Base-by-base conservation (phyloP, 1,284 basidiomycete species). In the Malassezia equina region DNA sequence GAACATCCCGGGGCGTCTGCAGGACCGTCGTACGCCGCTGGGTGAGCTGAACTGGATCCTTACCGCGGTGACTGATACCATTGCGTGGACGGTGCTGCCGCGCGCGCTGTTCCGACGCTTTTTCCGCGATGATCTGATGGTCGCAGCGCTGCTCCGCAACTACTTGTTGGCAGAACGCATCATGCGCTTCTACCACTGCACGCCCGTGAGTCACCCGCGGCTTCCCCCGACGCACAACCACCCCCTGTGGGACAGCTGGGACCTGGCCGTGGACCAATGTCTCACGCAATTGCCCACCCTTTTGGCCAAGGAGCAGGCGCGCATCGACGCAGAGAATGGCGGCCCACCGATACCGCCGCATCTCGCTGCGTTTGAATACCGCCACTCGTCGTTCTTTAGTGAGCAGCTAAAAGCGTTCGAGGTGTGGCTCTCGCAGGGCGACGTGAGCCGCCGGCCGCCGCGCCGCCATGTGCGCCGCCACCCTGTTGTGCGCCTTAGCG, bases 21-120 rank as follows among this genome's bases (percentile, higher is more conserved):
- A 95, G 76, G 93, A 98, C 71, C 82, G 93, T 29, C 82, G 90
- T 23, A 96, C 94, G 3, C 93, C 93, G 0, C 80, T 98, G 1
- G 93, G 93, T 49, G 93, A 98, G 76, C 82, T 98, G 25, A 95
- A 95, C 76, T 98, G 94, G 93, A 96, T 98, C 65, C 96, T 98
- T 77, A 96, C 90, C 2, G 90, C 93, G 36, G 90, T 98, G 61
- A 98, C 93, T 15, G 93, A 98, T 76, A 96, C 93, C 7, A 96
- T 98, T 61, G 94, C 94, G 12, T 98, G 94, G 93, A 90, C 91
- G 11, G 89, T 90, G 0, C 90, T 98, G 70, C 87, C 90, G 19
- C 82, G 86, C 47, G 88, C 93, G 48, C 83, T 90, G 11, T 98
- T 98, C 77, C 90, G 90, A 40, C 83, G 89, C 33, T 79, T 98